A percentile compares a stretch with the other conserved stretches of the same genome.
Evolutionary conservation across 257 asterid genomes (phyloP).

Genomic region (Osmanthus fragrans): DNA sequence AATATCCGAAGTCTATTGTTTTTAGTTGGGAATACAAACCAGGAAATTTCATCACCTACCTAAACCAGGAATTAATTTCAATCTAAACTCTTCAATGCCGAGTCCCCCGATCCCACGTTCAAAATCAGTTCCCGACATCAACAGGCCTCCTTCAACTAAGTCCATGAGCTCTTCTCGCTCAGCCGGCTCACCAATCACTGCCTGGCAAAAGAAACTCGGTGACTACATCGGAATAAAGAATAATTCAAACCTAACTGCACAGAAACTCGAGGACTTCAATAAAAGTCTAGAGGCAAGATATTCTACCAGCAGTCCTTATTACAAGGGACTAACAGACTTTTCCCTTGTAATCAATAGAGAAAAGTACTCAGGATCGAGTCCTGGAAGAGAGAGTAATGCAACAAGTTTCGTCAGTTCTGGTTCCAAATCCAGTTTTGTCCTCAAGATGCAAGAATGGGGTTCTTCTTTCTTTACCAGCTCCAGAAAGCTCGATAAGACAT

Average conservation of each 20-base stretch:
- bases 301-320: constrained; percentile 58
- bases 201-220: constrained; percentile 43
- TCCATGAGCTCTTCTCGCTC: constrained; percentile 32
- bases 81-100: constrained; percentile 43
- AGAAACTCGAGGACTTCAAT: constrained; percentile 50
- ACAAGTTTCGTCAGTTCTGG: constrained; percentile 34
- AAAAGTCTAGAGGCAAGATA: constrained; percentile 35
- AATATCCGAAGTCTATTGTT: not conserved
- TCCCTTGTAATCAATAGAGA: constrained; percentile 46
- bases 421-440: constrained; percentile 41
- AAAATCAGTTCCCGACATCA: constrained; percentile 50
- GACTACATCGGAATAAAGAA: constrained; percentile 31
- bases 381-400: constrained; percentile 44
- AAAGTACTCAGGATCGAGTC: constrained; percentile 44
- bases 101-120: constrained; percentile 57
- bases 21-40: not conserved
- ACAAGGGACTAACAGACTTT: constrained; percentile 64
- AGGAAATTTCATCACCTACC: not conserved
- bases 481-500: constrained; percentile 30
- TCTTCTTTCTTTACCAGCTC: constrained; percentile 41
- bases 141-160: constrained; percentile 18
- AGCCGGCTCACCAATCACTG: constrained; percentile 38
- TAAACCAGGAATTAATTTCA: not conserved
- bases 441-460: constrained; percentile 59
- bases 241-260: constrained; percentile 37